Percentiles rank a stretch among this genome's conserved stretches.
Conservation (phyloP, 78 protist genomes). For the Dictyostelium citrinum region DNA sequence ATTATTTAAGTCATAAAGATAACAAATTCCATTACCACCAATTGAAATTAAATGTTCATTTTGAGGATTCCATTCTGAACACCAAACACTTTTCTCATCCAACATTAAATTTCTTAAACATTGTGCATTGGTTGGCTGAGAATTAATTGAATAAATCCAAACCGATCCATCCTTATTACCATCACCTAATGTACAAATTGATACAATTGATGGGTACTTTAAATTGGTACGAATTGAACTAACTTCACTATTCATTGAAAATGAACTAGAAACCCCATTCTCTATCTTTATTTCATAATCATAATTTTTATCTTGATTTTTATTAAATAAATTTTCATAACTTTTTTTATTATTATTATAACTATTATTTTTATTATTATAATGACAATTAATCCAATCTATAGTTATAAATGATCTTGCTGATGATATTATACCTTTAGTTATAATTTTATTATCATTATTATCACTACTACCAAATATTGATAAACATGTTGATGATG, state of each 20-base stretch:
- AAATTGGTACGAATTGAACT: neutral
- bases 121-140: neutral
- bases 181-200: neutral
- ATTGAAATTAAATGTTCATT: neutral
- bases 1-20: neutral
- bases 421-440: neutral
- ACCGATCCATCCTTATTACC: neutral
- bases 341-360: neutral
- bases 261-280: neutral
- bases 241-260: neutral
- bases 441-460: neutral
- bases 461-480: neutral
- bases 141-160: neutral
- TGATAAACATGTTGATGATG: neutral
- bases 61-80: slow-evolving; percentile 29
- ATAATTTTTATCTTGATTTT: neutral
- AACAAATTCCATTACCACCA: neutral
- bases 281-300: neutral
- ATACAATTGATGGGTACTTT: neutral
- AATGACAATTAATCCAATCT: neutral
- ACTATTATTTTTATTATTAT: neutral
- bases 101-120: neutral
- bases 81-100: neutral
- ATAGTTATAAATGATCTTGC: neutral
- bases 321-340: neutral